Percentiles rank a stretch among this genome's conserved stretches.
Conservation (phyloP, 2,329 filamentous ascomycete genomes). For the Alternaria ventricosa region DNA sequence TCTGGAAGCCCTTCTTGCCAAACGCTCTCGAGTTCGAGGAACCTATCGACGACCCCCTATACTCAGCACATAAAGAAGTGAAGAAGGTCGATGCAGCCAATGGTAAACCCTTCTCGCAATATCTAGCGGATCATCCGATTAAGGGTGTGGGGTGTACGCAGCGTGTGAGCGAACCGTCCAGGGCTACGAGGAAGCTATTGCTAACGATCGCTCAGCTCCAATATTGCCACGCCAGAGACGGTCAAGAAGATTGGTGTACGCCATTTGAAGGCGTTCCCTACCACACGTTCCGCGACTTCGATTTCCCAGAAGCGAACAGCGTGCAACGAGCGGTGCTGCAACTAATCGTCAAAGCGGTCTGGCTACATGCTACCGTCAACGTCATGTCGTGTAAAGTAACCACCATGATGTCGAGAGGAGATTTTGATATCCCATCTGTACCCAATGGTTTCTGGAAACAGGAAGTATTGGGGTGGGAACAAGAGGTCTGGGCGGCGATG, state of each 20-base stretch:
- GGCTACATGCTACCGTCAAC: not conserved
- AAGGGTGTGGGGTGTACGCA: not conserved
- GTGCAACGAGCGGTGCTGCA: not conserved
- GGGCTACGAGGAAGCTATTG: rapidly evolving
- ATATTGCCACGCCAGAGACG: not conserved
- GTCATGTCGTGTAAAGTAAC: not conserved
- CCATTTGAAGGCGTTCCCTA: not conserved
- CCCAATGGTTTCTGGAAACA: conserved; percentile 27
- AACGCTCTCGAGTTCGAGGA: not conserved
- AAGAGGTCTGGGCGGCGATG: conserved; percentile 15
- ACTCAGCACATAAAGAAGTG: not conserved
- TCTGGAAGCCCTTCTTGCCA: not conserved
- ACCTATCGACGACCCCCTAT: not conserved
- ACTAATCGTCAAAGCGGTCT: not conserved
- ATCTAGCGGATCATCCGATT: not conserved
- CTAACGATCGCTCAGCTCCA: not conserved
- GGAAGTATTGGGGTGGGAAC: conserved; percentile 28
- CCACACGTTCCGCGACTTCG: not conserved
- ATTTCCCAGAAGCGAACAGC: not conserved
- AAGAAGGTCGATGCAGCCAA: not conserved
- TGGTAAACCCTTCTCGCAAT: not conserved
- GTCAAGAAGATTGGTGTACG: not conserved
- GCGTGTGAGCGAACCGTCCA: not conserved
- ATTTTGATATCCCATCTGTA: conserved; percentile 12
- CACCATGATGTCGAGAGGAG: conserved; percentile 3